phyloP scores from a whole-genome alignment of 169 alveolate species.

The Plasmodium fragile region DNA sequence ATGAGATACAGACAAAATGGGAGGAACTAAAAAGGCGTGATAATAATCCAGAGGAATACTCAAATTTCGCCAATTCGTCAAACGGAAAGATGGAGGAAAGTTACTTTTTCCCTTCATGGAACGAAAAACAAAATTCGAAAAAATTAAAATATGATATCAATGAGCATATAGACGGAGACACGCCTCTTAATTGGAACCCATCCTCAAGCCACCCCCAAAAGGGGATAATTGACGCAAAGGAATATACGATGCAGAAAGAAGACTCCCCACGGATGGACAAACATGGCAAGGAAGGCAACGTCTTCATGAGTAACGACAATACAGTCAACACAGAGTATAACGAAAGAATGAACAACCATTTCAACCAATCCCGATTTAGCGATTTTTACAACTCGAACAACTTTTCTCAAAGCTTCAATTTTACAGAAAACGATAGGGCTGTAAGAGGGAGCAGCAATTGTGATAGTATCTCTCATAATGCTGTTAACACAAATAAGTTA shows the following conservation, averaged over 20 bases:
- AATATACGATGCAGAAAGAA: neutral
- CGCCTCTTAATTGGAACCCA: neutral
- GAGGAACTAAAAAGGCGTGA: slow-evolving; percentile 2
- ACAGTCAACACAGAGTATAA: neutral
- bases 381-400: neutral
- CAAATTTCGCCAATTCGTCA: neutral
- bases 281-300: neutral
- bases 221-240: neutral
- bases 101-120: neutral
- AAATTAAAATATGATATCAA: slow-evolving; percentile 6
- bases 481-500: slow-evolving; percentile 11
- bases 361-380: neutral
- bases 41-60: neutral
- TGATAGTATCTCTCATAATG: neutral
- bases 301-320: neutral
- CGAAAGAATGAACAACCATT: slow-evolving; percentile 12
- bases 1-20: neutral
- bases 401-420: neutral
- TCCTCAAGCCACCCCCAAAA: neutral
- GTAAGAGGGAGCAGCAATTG: neutral
- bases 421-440: neutral
- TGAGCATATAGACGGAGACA: neutral
- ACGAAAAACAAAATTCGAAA: neutral
- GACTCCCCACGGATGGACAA: neutral
- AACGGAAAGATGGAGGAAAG: slow-evolving; percentile 10